Conservation (phyloP, 2,329 filamentous ascomycete genomes). For the Hymenoscyphus fructigenus region DNA sequence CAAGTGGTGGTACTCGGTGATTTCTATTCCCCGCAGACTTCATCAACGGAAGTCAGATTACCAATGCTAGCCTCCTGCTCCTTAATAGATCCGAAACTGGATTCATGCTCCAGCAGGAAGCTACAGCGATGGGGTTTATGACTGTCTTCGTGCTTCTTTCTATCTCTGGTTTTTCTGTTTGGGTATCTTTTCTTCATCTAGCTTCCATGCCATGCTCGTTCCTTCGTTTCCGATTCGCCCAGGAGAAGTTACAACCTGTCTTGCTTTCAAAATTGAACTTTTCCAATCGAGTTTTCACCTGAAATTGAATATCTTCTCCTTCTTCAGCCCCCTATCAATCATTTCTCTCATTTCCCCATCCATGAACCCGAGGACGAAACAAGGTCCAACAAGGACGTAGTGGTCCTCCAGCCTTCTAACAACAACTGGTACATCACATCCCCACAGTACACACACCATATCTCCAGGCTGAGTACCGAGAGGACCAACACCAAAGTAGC, state of each 20-base stretch:
- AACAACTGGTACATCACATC: conserved; percentile 13
- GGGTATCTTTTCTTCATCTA: conserved; percentile 1
- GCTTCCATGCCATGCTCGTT: background rate
- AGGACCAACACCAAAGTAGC: conserved; percentile 14
- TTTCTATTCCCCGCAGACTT: too few species aligned
- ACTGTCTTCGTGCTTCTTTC: background rate
- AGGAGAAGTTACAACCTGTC: background rate
- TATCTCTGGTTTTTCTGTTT: background rate
- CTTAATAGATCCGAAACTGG: too few species aligned
- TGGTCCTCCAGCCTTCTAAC: conserved; percentile 9
- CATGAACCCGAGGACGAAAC: conserved; percentile 17
- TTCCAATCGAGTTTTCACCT: background rate
- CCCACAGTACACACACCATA: conserved; percentile 13
- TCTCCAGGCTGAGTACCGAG: conserved; percentile 6
- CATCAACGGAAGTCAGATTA: too few species aligned
- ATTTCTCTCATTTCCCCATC: conserved; percentile 12
- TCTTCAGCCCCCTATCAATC: conserved; percentile 7
- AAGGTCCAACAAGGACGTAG: conserved; percentile 13
- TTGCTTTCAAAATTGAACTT: background rate
- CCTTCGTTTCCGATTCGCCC: background rate
- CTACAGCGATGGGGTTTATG: too few species aligned
- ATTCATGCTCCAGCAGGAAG: too few species aligned
- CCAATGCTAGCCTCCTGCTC: too few species aligned
- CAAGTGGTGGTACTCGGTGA: too few species aligned
- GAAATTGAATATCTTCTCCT: conserved; percentile 7